Percentiles rank a stretch among this genome's conserved stretches.
Conservation (phyloP, 1,284 basidiomycete genomes). For the Heterobasidion occidentale region DNA sequence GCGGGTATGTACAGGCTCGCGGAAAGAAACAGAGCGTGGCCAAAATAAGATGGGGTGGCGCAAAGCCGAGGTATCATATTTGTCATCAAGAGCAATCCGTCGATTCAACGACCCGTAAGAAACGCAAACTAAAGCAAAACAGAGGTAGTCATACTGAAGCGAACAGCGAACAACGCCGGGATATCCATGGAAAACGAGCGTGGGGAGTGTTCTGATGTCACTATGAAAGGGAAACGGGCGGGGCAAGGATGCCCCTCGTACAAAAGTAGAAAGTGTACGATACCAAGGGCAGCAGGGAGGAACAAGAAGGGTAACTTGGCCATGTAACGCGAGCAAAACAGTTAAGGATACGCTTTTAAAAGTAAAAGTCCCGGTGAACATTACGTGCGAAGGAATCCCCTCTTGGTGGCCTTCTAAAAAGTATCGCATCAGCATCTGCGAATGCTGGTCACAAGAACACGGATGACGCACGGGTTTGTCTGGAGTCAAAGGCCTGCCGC, state of each 20-base stretch:
- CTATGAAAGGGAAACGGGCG: background rate
- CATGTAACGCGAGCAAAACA: constrained; percentile 20
- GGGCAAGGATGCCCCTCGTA: constrained; percentile 18
- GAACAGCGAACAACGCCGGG: constrained; percentile 32
- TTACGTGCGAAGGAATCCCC: constrained; percentile 69
- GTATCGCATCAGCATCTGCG: constrained; percentile 3
- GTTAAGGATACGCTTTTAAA: constrained; percentile 15
- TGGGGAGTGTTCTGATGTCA: constrained; percentile 29
- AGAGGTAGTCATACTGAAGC: constrained; percentile 38
- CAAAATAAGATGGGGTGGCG: constrained; percentile 8
- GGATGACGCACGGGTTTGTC: constrained; percentile 54
- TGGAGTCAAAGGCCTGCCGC: constrained; percentile 88
- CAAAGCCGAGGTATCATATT: constrained; percentile 13
- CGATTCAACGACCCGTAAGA: constrained; percentile 23
- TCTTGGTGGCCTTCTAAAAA: constrained; percentile 58
- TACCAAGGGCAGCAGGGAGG: constrained; percentile 27
- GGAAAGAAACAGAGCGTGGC: background rate
- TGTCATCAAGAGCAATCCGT: constrained; percentile 16
- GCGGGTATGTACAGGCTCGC: background rate
- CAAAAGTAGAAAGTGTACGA: constrained; percentile 34
- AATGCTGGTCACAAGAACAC: constrained; percentile 2
- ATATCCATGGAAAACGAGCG: constrained; percentile 58
- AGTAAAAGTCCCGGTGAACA: constrained; percentile 8
- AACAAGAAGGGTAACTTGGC: constrained; percentile 20
- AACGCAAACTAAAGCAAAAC: constrained; percentile 22